Evolutionary conservation across 75 land plant genomes (phyloP).

Genomic region (Pseudotsuga menziesii): DNA sequence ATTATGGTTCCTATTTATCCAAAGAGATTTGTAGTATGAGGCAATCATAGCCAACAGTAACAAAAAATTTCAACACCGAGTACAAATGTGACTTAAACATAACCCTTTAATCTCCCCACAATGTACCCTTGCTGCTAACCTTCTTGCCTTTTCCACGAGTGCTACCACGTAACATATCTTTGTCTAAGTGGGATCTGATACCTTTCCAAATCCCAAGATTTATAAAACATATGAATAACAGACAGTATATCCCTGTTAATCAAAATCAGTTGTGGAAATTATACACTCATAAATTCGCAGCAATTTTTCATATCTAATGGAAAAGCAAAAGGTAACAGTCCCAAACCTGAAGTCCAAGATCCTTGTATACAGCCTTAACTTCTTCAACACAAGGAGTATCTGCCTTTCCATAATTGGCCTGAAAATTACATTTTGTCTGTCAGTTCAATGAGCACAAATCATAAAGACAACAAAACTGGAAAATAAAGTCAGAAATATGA

Average conservation of each 20-base stretch:
- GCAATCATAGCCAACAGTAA: too few relatives aligned
- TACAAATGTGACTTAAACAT: not conserved
- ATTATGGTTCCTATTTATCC: too few relatives aligned
- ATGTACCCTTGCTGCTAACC: not conserved
- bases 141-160: not conserved
- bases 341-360: slow-evolving; percentile 66
- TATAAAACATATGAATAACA: not conserved
- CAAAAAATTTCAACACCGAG: too few relatives aligned
- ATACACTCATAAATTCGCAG: not conserved
- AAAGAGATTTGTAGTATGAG: too few relatives aligned
- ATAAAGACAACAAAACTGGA: not conserved
- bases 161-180: not conserved
- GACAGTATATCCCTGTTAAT: not conserved
- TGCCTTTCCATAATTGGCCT: slow-evolving; percentile 76
- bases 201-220: not conserved
- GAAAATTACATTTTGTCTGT: not conserved
- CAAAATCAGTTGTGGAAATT: not conserved
- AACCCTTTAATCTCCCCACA: not conserved
- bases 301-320: not conserved
- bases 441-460: slow-evolving; percentile 9
- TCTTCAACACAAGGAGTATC: slow-evolving; percentile 48
- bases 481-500: not conserved
- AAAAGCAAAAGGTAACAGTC: not conserved
- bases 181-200: not conserved
- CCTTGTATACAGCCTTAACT: slow-evolving; percentile 67